Evolutionary conservation across 2,329 filamentous ascomycete genomes (phyloP).

Genomic region (Diaporthe vaccinii): DNA sequence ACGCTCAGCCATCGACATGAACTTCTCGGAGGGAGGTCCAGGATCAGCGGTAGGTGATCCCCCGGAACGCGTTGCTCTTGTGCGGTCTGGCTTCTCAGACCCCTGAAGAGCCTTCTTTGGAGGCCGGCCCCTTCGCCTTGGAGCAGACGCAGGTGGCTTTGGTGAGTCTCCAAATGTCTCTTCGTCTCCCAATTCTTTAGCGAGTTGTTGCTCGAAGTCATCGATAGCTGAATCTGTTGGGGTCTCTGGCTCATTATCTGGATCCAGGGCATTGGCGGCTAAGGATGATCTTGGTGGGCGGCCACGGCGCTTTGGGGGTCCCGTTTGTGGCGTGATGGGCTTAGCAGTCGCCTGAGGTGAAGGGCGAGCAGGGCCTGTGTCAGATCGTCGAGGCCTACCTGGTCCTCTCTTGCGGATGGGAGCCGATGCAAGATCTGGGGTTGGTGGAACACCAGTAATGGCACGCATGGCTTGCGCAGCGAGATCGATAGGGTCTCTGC

Average conservation of each 20-base stretch:
- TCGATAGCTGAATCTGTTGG: conserved; percentile 45
- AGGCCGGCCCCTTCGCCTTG: conserved; percentile 53
- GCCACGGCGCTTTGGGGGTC: conserved; percentile 40
- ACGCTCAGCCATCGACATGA: conserved; percentile 71
- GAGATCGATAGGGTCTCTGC: conserved; percentile 49
- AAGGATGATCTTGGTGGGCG: conserved; percentile 42
- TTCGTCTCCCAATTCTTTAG: conserved; percentile 48
- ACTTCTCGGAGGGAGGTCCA: conserved; percentile 46
- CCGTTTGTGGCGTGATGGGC: conserved; percentile 35
- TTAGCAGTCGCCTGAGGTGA: conserved; percentile 37
- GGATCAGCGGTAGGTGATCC: conserved; percentile 28
- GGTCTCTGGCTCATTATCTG: conserved; percentile 39
- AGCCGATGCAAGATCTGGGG: neutral
- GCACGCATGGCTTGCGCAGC: conserved; percentile 50
- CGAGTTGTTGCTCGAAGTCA: conserved; percentile 54
- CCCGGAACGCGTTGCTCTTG: conserved; percentile 1
- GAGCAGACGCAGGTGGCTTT: conserved; percentile 10
- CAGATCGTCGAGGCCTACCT: conserved; percentile 50
- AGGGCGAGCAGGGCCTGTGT: conserved; percentile 34
- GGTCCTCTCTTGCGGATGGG: conserved; percentile 41
- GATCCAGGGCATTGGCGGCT: conserved; percentile 29
- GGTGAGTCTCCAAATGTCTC: conserved; percentile 3
- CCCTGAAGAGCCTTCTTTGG: conserved; percentile 41
- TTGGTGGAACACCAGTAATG: conserved; percentile 42
- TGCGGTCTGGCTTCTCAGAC: neutral